Evolutionary conservation across 1,139 yeast species (phyloP).

Genomic region (Blastobotrys ciferrii): DNA sequence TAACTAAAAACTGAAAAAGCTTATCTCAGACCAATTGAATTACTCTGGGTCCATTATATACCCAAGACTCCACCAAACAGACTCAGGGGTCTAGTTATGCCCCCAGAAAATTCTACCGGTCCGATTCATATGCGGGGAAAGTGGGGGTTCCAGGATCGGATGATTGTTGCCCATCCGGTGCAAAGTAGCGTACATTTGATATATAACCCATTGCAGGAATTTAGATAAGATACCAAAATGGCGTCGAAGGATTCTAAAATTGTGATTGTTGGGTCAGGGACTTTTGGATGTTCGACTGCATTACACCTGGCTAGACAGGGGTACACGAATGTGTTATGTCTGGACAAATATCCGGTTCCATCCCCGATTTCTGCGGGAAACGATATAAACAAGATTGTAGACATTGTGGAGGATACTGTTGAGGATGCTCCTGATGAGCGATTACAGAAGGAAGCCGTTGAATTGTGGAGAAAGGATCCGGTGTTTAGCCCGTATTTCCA

Average conservation of each 20-base stretch:
- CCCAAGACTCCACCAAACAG: too few relatives aligned
- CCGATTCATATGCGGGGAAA: too few relatives aligned
- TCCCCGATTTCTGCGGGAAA: constrained; percentile 51
- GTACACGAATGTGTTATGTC: constrained; percentile 33
- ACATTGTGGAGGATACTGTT: constrained; percentile 35
- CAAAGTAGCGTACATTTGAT: too few relatives aligned
- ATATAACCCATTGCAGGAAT: too few relatives aligned
- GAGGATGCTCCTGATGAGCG: constrained; percentile 4
- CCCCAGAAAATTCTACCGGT: too few relatives aligned
- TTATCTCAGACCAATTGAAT: too few relatives aligned
- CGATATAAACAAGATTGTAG: constrained; percentile 49
- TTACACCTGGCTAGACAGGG: constrained; percentile 34
- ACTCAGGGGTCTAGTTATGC: too few relatives aligned
- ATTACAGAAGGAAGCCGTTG: constrained; percentile 27
- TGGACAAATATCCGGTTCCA: constrained; percentile 46
- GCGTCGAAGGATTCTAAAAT: constrained; percentile 7
- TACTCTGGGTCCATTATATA: too few relatives aligned
- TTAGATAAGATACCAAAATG: too few relatives aligned
- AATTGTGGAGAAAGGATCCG: constrained; percentile 32
- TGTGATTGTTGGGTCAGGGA: constrained; percentile 31
- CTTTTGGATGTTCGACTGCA: constrained; percentile 43
- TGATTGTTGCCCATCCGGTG: neutral
- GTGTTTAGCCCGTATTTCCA: constrained; percentile 24
- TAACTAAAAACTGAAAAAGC: too few relatives aligned
- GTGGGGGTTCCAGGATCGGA: too few relatives aligned